Conservation (phyloP, 352 stramenopile species). For the Globisporangium barbulae region DNA sequence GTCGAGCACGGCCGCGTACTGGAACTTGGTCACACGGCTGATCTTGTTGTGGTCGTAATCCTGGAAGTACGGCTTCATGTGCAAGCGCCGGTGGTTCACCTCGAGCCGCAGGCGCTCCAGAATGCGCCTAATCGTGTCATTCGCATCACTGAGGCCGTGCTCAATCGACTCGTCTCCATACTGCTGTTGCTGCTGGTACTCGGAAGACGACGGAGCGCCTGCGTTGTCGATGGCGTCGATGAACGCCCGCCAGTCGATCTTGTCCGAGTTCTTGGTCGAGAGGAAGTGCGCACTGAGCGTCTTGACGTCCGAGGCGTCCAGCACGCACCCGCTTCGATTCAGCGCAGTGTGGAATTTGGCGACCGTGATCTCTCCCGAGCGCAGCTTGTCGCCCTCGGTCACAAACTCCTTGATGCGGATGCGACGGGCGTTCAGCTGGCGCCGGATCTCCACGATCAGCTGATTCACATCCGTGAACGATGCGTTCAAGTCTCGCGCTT, state of each 20-base stretch:
- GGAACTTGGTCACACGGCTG: slow-evolving; percentile 72
- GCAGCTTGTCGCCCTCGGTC: slow-evolving; percentile 73
- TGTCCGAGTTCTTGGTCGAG: slow-evolving; percentile 58
- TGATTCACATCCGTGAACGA: slow-evolving; percentile 30
- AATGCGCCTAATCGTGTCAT: slow-evolving; percentile 22
- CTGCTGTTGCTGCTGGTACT: neutral
- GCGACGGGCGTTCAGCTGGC: slow-evolving; percentile 57
- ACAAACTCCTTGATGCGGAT: slow-evolving; percentile 86
- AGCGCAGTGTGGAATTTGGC: slow-evolving; percentile 85
- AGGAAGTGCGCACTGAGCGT: slow-evolving; percentile 64
- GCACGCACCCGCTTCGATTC: slow-evolving; percentile 70
- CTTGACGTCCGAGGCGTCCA: slow-evolving; percentile 59
- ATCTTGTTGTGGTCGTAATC: slow-evolving; percentile 83
- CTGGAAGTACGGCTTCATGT: slow-evolving; percentile 89
- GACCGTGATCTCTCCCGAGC: slow-evolving; percentile 75
- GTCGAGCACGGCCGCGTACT: slow-evolving; percentile 80
- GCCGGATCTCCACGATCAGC: slow-evolving; percentile 57
- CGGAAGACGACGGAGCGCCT: neutral
- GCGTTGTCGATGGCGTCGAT: slow-evolving; percentile 44
- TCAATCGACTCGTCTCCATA: neutral
- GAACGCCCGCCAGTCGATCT: slow-evolving; percentile 80
- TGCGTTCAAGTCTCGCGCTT: slow-evolving; percentile 25
- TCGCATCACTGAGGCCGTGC: neutral
- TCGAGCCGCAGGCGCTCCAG: slow-evolving; percentile 47
- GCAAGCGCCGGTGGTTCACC: slow-evolving; percentile 58